These are phyloP conservation scores for Cyanidium caldarium DNA, from an alignment of 23 red algal genomes.

Conservation along the genomic window DNA sequence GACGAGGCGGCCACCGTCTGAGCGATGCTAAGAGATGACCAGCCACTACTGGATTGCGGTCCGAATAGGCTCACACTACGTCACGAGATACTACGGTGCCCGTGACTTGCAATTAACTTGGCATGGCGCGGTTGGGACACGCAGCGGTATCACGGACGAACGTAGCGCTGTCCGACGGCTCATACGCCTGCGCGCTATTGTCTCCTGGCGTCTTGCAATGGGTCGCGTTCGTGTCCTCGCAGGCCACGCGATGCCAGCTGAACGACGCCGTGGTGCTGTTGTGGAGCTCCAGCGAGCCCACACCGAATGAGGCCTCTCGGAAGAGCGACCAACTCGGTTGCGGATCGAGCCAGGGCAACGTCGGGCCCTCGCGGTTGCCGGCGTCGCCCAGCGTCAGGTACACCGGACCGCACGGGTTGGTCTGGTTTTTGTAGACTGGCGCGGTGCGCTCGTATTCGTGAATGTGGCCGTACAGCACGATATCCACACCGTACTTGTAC, in stretches of 20 bases:
- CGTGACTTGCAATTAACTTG: too few species aligned
- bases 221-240: conserved; percentile 1
- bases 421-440: conserved; percentile 4
- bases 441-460: neutral
- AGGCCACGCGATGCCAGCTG: neutral
- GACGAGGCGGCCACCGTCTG: neutral
- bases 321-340: conserved; percentile 3
- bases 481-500: conserved; percentile 2
- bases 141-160: neutral
- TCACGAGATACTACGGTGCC: too few species aligned
- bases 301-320: conserved; percentile 6
- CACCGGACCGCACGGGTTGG: neutral
- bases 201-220: neutral
- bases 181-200: neutral
- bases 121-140: conserved; percentile 2
- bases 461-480: neutral
- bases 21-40: too few species aligned
- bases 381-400: neutral
- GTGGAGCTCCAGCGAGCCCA: neutral
- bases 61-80: too few species aligned
- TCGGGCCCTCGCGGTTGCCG: conserved; percentile 1
- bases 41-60: too few species aligned
- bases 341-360: conserved; percentile 4
- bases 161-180: neutral
- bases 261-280: neutral